phyloP scores from a whole-genome alignment of 208 protist genomes.

The Wallacemonas sp. region DNA sequence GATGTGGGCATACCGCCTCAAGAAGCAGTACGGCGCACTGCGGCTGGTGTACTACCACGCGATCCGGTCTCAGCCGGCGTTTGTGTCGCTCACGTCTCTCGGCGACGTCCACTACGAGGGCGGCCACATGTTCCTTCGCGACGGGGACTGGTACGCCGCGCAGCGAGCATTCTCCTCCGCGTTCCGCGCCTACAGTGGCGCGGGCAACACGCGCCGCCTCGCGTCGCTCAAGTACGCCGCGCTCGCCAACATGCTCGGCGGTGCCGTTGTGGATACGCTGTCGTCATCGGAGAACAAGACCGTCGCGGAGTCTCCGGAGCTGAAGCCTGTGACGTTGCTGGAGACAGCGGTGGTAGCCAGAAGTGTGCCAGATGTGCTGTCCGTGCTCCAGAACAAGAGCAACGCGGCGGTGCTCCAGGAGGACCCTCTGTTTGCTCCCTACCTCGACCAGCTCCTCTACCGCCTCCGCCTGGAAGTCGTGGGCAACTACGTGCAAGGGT shows the following conservation, averaged over 20 bases:
- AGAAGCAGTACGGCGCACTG: slow-evolving; percentile 72
- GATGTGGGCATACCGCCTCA: slow-evolving; percentile 87
- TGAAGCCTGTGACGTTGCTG: slow-evolving; percentile 92
- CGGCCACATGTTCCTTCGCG: slow-evolving; percentile 82
- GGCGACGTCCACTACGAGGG: slow-evolving; percentile 8
- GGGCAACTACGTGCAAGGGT: slow-evolving; percentile 85
- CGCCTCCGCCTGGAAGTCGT: slow-evolving; percentile 93
- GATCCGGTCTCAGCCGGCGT: slow-evolving; percentile 21
- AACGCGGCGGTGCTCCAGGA: slow-evolving; percentile 60
- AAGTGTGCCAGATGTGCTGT: slow-evolving; percentile 86
- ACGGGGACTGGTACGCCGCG: slow-evolving; percentile 90
- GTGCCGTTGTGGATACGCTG: slow-evolving; percentile 91
- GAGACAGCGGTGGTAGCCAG: slow-evolving; percentile 37
- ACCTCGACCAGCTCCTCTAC: slow-evolving; percentile 90
- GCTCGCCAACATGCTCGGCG: slow-evolving; percentile 88
- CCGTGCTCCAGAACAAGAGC: slow-evolving; percentile 67
- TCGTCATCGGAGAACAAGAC: slow-evolving; percentile 91
- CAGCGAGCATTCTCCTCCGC: slow-evolving; percentile 93
- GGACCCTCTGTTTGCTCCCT: slow-evolving; percentile 90
- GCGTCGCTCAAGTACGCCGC: slow-evolving; percentile 94
- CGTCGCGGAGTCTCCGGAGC: slow-evolving; percentile 88
- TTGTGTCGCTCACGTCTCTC: not conserved
- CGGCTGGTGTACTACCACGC: slow-evolving; percentile 42
- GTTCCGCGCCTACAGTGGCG: slow-evolving; percentile 94
- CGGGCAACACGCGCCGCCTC: slow-evolving; percentile 73